Evolutionary conservation across 805 yeast species (phyloP).

Genomic region (Saturnispora quitensis): DNA sequence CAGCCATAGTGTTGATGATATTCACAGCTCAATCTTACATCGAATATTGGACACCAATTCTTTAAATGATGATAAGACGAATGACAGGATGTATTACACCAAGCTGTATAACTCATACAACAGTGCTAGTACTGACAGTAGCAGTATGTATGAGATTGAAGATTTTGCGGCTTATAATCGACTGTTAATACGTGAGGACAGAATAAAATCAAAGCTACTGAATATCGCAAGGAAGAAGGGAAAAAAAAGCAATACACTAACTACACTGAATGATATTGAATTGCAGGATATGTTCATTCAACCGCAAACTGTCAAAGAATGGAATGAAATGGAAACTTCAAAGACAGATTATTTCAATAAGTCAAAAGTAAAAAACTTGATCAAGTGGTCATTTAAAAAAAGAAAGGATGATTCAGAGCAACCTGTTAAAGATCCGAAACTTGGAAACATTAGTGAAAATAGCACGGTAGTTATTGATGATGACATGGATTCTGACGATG

Average conservation of each 20-base stretch:
- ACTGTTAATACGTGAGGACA: conserved; percentile 20
- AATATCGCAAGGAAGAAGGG: conserved; percentile 9
- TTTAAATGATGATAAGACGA: conserved; percentile 3
- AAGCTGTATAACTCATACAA: conserved; percentile 19
- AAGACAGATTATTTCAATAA: conserved; percentile 1
- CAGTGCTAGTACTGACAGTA: background rate
- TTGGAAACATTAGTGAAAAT: conserved; percentile 2
- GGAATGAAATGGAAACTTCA: conserved; percentile 9
- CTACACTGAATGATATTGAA: conserved; percentile 18
- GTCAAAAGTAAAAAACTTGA: conserved; percentile 2
- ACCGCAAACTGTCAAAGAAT: conserved; percentile 8
- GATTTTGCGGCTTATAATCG: conserved; percentile 26
- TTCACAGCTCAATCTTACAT: conserved; percentile 19
- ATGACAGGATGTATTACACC: conserved; percentile 16
- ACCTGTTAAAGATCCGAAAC: conserved; percentile 3
- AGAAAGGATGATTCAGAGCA: background rate
- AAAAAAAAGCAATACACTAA: conserved; percentile 10
- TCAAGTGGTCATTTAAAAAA: background rate
- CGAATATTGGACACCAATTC: conserved; percentile 18
- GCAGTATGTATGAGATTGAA: conserved; percentile 8
- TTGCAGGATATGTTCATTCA: conserved; percentile 14
- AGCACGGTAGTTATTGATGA: conserved; percentile 25
- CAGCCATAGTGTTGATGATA: conserved; percentile 8
- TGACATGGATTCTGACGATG: conserved; percentile 19
- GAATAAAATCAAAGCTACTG: conserved; percentile 15